Evolutionary conservation across 345 rosid species (phyloP).

Genomic region (Citrus glauca): DNA sequence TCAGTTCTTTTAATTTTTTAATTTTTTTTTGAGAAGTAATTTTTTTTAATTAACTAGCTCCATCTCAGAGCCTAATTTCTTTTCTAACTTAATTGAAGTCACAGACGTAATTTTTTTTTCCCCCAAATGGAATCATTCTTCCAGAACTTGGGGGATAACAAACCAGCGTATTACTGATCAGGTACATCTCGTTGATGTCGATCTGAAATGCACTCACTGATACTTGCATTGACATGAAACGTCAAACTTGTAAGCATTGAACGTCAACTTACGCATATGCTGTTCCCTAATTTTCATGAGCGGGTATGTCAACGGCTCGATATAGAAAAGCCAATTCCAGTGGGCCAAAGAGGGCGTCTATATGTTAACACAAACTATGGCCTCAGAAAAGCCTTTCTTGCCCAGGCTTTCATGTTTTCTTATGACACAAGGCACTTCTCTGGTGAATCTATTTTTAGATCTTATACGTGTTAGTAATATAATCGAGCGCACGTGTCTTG

Average conservation of each 20-base stretch:
- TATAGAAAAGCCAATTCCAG: slow-evolving; percentile 27
- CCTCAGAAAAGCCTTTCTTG: slow-evolving; percentile 18
- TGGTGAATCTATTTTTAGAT: background rate
- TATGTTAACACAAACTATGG: slow-evolving; percentile 18
- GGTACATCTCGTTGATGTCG: slow-evolving; percentile 5
- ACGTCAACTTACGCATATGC: no score
- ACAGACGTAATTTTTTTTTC: background rate
- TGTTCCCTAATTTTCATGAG: background rate
- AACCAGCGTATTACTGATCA: slow-evolving; percentile 22
- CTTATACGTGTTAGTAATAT: no score
- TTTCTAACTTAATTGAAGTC: no score
- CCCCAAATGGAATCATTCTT: slow-evolving; percentile 2
- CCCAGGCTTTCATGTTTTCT: slow-evolving; percentile 13
- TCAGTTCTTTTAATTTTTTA: no score
- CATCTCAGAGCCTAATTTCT: no score
- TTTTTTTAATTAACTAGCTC: no score
- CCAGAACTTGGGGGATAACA: slow-evolving; percentile 24
- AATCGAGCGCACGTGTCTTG: background rate
- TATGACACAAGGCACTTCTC: background rate
- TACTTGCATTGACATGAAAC: background rate
- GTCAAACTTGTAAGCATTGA: background rate
- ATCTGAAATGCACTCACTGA: no score
- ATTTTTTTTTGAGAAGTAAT: no score
- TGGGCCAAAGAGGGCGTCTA: background rate
- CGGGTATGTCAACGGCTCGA: slow-evolving; percentile 23